Base-by-base conservation (phyloP, 139 green algal genomes). In the Micromonas pusilla region DNA sequence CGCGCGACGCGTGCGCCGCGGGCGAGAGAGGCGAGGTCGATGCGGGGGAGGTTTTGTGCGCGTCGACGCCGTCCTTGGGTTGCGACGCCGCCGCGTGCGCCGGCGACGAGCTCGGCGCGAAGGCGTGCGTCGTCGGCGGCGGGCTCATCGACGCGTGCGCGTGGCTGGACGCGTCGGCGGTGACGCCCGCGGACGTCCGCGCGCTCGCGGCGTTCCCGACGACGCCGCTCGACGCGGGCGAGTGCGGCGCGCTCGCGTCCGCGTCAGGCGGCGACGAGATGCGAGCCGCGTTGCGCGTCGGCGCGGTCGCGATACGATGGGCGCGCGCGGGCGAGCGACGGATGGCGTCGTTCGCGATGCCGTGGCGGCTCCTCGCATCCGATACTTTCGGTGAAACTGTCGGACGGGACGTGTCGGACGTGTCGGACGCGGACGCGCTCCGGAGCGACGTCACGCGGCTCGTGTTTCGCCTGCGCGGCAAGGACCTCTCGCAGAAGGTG, bases 401-500 rank as follows among this genome's bases (percentile, higher is more conserved):
- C n/a, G 32, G 60, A 23, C 60, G 60, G 4, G 60, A 67, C 19
- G 34, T 52, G 16, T 23, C 20, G 30, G 32, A 36, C 23, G 70
- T 25, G 70, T 20, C 63, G 3, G 34, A 37, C 70, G 70, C 3
- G 5, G 25, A 64, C 23, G 32, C 39, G 20, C 3, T 4, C 31
- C 9, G 6, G 34, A 73, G 31, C 70, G 70, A 76, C 3, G n/a
- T 33, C n/a, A 37, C 21, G 6, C 70, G 70, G 34, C 70, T 76
- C 4, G 45, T 38, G 39, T 64, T 63, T 76, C 70, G 70, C n/a
- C 39, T 63, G 70, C 9, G 4, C n/a, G 5, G 9, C 9, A 70
- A 16, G 9, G 63, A 9, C 9, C 9, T 9, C 25, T 36, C 70
- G 34, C 3, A 63, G 34, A 20, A 34, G 21, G 70, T n/a, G n/a